Evolutionary conservation across 352 stramenopile species (phyloP).

Genomic region (Phytophthora quininea): DNA sequence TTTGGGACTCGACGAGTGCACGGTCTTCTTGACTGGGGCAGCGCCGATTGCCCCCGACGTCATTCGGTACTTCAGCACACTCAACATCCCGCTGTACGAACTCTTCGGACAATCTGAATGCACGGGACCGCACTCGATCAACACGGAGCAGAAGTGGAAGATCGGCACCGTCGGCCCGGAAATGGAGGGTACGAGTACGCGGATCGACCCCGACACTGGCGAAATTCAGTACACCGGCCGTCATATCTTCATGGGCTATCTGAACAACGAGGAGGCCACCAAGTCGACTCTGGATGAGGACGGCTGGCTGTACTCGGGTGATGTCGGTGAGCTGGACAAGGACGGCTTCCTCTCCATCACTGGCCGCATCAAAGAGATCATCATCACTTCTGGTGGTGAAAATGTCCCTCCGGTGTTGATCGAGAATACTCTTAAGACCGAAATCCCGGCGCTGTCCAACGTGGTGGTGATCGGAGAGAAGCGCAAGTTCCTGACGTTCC

Average conservation of each 20-base stretch:
- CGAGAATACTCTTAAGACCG: slow-evolving; percentile 87
- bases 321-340: slow-evolving; percentile 84
- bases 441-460: slow-evolving; percentile 82
- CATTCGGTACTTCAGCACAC: slow-evolving; percentile 89
- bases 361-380: slow-evolving; percentile 94
- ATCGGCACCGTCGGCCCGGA: slow-evolving; percentile 81
- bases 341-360: slow-evolving; percentile 93
- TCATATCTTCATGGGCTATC: slow-evolving; percentile 80
- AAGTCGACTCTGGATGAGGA: slow-evolving; percentile 69
- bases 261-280: slow-evolving; percentile 62
- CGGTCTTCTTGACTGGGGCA: slow-evolving; percentile 84
- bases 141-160: slow-evolving; percentile 81
- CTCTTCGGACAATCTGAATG: slow-evolving; percentile 92
- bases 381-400: slow-evolving; percentile 93
- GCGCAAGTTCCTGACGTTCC: slow-evolving; percentile 89
- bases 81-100: slow-evolving; percentile 95
- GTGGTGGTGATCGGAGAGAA: slow-evolving; percentile 92
- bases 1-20: slow-evolving; percentile 83
- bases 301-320: slow-evolving; percentile 92
- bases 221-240: slow-evolving; percentile 75
- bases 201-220: slow-evolving; percentile 48
- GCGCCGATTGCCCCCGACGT: slow-evolving; percentile 64
- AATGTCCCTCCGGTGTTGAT: slow-evolving; percentile 92
- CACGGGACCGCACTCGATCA: slow-evolving; percentile 84
- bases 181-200: slow-evolving; percentile 54